These are phyloP conservation scores for Suillus cothurnatus DNA, from an alignment of 768 basidiomycete genomes.

Conservation along the genomic window DNA sequence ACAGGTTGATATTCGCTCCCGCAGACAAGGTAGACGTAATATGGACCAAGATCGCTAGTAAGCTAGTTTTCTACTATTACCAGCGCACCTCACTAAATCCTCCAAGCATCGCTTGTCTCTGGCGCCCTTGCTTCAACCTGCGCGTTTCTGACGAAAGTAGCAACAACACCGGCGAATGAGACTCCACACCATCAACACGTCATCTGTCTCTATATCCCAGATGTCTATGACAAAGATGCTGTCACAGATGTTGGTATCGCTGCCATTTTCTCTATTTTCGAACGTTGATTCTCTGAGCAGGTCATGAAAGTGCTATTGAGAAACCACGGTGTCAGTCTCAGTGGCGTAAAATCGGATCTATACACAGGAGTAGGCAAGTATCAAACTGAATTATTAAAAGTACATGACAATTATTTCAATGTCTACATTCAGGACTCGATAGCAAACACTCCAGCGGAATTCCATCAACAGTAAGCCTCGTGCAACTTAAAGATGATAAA, in stretches of 20 bases:
- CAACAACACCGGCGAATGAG: slow-evolving; percentile 57
- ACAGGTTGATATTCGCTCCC: slow-evolving; percentile 68
- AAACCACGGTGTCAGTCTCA: slow-evolving; percentile 64
- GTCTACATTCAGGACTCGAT: slow-evolving; percentile 53
- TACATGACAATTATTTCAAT: neutral
- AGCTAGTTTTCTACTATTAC: slow-evolving; percentile 19
- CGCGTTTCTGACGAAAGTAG: slow-evolving; percentile 63
- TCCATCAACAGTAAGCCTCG: slow-evolving; percentile 58
- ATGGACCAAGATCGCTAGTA: slow-evolving; percentile 66
- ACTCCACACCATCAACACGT: slow-evolving; percentile 58
- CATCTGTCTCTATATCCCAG: slow-evolving; percentile 71
- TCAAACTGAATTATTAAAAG: neutral
- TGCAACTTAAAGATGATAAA: slow-evolving; percentile 4
- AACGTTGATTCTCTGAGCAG: slow-evolving; percentile 27
- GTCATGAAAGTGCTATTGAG: slow-evolving; percentile 70
- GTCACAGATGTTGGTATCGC: slow-evolving; percentile 50
- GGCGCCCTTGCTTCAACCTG: slow-evolving; percentile 63
- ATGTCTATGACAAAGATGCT: slow-evolving; percentile 65
- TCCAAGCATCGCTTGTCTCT: slow-evolving; percentile 60
- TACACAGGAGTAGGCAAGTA: slow-evolving; percentile 61
- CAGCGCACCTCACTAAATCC: slow-evolving; percentile 3
- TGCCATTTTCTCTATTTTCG: neutral
- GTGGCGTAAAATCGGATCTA: slow-evolving; percentile 71
- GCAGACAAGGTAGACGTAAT: slow-evolving; percentile 63
- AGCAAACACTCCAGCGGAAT: slow-evolving; percentile 79